Evolutionary conservation across 441 rosid species (phyloP).

Genomic region (Pelargonium fulgidum): DNA sequence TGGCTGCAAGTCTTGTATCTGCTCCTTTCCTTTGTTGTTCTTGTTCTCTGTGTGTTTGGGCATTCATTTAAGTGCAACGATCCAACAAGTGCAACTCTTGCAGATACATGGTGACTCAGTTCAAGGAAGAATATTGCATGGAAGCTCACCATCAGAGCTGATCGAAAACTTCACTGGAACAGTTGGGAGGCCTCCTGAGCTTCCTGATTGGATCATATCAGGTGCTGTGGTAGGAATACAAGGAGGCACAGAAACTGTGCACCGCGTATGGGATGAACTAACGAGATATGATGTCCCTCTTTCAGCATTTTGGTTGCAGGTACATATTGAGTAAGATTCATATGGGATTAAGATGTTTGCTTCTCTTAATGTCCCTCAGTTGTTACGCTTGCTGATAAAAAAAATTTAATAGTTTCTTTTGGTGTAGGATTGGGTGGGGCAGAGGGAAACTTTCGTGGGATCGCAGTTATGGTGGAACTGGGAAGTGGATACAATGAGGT

Average conservation of each 20-base stretch:
- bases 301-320: slow-evolving; percentile 82
- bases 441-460: slow-evolving; percentile 52
- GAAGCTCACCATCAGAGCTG: slow-evolving; percentile 53
- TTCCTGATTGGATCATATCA: slow-evolving; percentile 63
- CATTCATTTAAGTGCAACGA: too few relatives aligned
- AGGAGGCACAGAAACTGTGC: slow-evolving; percentile 58
- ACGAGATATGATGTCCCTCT: slow-evolving; percentile 41
- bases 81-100: too few relatives aligned
- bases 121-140: slow-evolving; percentile 50
- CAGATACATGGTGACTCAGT: slow-evolving; percentile 52
- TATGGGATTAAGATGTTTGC: too few relatives aligned
- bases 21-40: too few relatives aligned
- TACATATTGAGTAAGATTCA: slow-evolving; percentile 22
- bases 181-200: slow-evolving; percentile 63
- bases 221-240: slow-evolving; percentile 76
- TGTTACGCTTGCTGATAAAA: too few relatives aligned
- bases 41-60: too few relatives aligned
- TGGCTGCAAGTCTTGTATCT: too few relatives aligned
- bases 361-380: too few relatives aligned
- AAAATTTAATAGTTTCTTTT: too few relatives aligned
- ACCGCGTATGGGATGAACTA: slow-evolving; percentile 40
- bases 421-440: slow-evolving; percentile 69
- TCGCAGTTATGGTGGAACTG: slow-evolving; percentile 80
- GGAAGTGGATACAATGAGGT: slow-evolving; percentile 58
- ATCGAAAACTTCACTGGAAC: slow-evolving; percentile 47